Conservation (phyloP, 2,329 filamentous ascomycete species). For the Biscogniauxia mediterranea region DNA sequence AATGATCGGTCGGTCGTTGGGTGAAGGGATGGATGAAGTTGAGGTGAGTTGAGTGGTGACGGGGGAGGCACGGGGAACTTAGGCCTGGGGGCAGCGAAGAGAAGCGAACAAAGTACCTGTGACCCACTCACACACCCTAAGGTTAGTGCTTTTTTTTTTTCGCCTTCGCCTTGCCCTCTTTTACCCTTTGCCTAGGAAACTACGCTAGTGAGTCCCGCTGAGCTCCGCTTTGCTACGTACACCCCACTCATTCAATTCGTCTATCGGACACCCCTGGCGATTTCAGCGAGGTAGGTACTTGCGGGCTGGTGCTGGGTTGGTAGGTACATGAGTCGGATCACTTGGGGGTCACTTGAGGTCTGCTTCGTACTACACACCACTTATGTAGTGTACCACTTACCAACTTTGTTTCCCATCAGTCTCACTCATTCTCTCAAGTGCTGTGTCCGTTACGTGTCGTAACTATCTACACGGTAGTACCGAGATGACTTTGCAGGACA, state of each 20-base stretch:
- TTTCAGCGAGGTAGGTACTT: background rate
- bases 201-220: background rate
- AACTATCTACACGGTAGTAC: background rate
- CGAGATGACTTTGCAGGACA: background rate
- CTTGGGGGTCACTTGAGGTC: background rate
- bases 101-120: slow-evolving; percentile 1
- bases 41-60: slow-evolving; percentile 20
- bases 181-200: background rate
- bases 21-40: slow-evolving; percentile 16
- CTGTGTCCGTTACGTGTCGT: background rate
- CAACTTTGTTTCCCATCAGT: background rate
- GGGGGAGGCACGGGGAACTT: slow-evolving; percentile 9
- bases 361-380: background rate
- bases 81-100: slow-evolving; percentile 12
- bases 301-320: background rate
- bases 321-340: too few species aligned
- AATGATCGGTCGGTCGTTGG: slow-evolving; percentile 12
- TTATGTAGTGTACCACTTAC: too few species aligned
- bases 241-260: background rate
- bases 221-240: background rate
- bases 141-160: background rate
- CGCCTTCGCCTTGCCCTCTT: background rate
- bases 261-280: background rate
- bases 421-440: background rate
- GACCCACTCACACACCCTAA: background rate